Percentiles rank a stretch among this genome's conserved stretches.
phyloP scores from a whole-genome alignment of 805 yeast species.

The Candida rishiriensis region DNA sequence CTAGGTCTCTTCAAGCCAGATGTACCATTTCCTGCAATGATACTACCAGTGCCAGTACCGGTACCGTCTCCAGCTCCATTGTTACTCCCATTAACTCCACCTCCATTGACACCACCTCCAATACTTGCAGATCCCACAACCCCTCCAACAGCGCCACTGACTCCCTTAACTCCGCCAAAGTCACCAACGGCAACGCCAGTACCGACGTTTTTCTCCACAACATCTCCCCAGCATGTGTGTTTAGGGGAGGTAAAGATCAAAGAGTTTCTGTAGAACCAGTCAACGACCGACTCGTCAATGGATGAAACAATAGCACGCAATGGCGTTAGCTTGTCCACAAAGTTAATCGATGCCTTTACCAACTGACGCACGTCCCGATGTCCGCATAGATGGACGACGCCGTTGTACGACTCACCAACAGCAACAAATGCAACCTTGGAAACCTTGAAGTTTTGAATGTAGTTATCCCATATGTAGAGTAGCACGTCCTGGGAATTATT shows the following conservation, averaged over 20 bases:
- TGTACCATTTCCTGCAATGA: constrained; percentile 14
- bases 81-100: neutral
- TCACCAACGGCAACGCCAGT: neutral
- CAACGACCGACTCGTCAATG: constrained; percentile 83
- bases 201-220: constrained; percentile 15
- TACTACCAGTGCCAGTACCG: neutral
- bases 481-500: constrained; percentile 73
- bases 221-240: constrained; percentile 76
- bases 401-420: constrained; percentile 83
- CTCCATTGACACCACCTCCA: neutral
- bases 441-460: constrained; percentile 69
- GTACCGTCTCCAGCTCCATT: neutral
- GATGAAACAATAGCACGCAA: constrained; percentile 78
- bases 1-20: constrained; percentile 62
- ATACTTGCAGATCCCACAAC: neutral
- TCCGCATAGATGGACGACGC: constrained; percentile 82
- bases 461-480: constrained; percentile 86
- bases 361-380: constrained; percentile 65
- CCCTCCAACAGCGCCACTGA: neutral
- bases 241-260: constrained; percentile 70
- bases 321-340: constrained; percentile 59
- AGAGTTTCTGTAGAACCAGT: constrained; percentile 88
- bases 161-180: constrained; percentile 8
- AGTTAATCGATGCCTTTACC: constrained; percentile 67
- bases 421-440: constrained; percentile 77